A percentile compares a stretch with the other conserved stretches of the same genome.
Conservation (phyloP, 2,329 filamentous ascomycete genomes). For the Alternaria gaisen region DNA sequence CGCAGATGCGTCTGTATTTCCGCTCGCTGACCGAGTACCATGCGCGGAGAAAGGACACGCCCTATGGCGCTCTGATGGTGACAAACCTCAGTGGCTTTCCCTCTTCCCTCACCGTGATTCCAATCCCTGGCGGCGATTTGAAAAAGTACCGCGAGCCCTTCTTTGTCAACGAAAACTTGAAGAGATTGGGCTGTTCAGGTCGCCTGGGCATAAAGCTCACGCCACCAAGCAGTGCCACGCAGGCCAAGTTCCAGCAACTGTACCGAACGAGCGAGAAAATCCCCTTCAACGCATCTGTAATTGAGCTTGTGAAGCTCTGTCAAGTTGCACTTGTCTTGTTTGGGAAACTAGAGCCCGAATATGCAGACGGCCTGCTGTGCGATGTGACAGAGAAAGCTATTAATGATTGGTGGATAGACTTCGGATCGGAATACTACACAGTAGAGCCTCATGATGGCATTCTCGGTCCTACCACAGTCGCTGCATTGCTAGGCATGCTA, state of each 20-base stretch:
- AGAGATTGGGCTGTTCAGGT: constrained; percentile 90
- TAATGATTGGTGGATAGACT: constrained; percentile 94
- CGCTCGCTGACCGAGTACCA: constrained; percentile 85
- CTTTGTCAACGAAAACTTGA: constrained; percentile 93
- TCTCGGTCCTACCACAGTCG: constrained; percentile 88
- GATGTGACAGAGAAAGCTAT: constrained; percentile 91
- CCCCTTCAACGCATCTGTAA: constrained; percentile 77
- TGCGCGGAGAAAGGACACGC: constrained; percentile 82
- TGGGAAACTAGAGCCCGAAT: constrained; percentile 84
- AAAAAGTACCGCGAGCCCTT: constrained; percentile 82
- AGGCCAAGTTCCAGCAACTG: constrained; percentile 89
- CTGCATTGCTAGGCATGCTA: constrained; percentile 84
- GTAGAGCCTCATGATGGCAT: constrained; percentile 93
- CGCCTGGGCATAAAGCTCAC: constrained; percentile 84
- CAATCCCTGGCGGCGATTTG: constrained; percentile 86
- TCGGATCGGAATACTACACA: constrained; percentile 91
- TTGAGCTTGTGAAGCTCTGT: constrained; percentile 89
- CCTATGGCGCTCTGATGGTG: constrained; percentile 86
- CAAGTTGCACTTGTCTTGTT: constrained; percentile 90
- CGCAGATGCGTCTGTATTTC: constrained; percentile 82
- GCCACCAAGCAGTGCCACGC: constrained; percentile 79
- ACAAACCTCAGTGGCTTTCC: constrained; percentile 94
- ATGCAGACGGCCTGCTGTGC: constrained; percentile 90
- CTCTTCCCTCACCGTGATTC: constrained; percentile 89
- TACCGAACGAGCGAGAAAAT: constrained; percentile 89